These are phyloP conservation scores for Clavispora phyllophila DNA, from an alignment of 805 yeast genomes.

Conservation along the genomic window DNA sequence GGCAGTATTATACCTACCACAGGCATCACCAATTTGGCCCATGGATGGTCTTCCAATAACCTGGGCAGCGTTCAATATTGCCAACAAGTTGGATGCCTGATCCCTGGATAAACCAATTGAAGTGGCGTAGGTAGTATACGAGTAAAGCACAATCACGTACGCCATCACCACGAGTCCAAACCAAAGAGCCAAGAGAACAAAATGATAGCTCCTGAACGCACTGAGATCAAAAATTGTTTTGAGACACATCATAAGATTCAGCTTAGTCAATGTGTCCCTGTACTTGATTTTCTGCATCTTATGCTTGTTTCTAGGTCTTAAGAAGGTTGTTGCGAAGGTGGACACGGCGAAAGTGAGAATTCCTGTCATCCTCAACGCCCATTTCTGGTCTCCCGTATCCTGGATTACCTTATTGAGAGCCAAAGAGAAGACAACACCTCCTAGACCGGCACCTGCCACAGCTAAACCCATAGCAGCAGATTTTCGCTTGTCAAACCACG, in stretches of 20 bases:
- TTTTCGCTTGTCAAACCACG: slow-evolving; percentile 63
- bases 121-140: slow-evolving; percentile 35
- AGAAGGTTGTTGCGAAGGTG: slow-evolving; percentile 34
- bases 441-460: slow-evolving; percentile 46
- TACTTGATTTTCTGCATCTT: slow-evolving; percentile 14
- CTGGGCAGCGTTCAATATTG: slow-evolving; percentile 39
- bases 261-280: slow-evolving; percentile 18
- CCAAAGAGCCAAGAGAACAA: slow-evolving; percentile 27
- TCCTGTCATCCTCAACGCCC: slow-evolving; percentile 42
- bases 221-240: slow-evolving; percentile 31
- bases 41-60: slow-evolving; percentile 47
- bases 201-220: slow-evolving; percentile 21
- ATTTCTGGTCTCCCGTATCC: slow-evolving; percentile 35
- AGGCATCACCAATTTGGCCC: slow-evolving; percentile 41
- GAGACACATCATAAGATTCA: slow-evolving; percentile 18
- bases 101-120: slow-evolving; percentile 39
- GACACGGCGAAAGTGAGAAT: slow-evolving; percentile 27
- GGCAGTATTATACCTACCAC: slow-evolving; percentile 42
- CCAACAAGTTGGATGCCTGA: slow-evolving; percentile 30
- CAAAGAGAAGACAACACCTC: slow-evolving; percentile 47
- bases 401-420: slow-evolving; percentile 35
- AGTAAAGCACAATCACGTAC: slow-evolving; percentile 31
- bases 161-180: slow-evolving; percentile 34
- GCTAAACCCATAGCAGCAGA: slow-evolving; percentile 50
- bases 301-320: slow-evolving; percentile 39